Base-by-base conservation (phyloP, 2,329 filamentous ascomycete genomes). In the Claviceps sp. region DNA sequence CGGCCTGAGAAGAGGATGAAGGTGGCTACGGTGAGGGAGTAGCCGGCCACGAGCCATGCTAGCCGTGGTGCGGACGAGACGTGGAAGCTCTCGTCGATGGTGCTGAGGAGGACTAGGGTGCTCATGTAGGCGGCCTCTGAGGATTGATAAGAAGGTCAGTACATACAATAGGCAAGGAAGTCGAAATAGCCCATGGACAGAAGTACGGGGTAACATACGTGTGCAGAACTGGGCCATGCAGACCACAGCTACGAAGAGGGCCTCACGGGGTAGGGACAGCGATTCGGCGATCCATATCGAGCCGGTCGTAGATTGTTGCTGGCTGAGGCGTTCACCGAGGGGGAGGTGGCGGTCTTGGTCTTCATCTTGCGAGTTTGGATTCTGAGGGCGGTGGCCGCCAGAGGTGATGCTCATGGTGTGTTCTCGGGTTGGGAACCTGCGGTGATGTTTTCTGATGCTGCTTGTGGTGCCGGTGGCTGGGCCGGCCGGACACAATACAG, bases 1-100 rank as follows among this genome's bases (percentile, higher is more conserved):
- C 79, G 71, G 3, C 78, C 78, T 2, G 72, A 73, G 2, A 78
- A 66, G 2, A 84, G 67, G 36, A 82, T 75, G 57, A 82, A 82
- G 0, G 78, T 75, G 11, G 78, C 78, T 5, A 70, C 67, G 5
- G 70, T 77, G 56, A 82, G 62, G 9, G 69, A 72, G 59, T 81
- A 84, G 1, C 76, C 77, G 1, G 77, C 78, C 11, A 78, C 69
- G 47, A 76, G 72, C 78, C 79, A 82, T 47, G 70, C 72, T 14
- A 79, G 64, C n/a, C 72, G 62, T 8, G 71, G 72, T 0, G 66
- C 62, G 2, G 70, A 67, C 3, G 60, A 66, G 46, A 73, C 63
- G 16, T 65, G 65, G 55, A 79, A 79, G 47, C 65, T 69, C 13
- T 60, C 56, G 18, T 72, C 74, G 50, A 80, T 74, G 37, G 72